Evolutionary conservation across 345 rosid genomes (phyloP).

Genomic region (Orychophragmus violaceus): DNA sequence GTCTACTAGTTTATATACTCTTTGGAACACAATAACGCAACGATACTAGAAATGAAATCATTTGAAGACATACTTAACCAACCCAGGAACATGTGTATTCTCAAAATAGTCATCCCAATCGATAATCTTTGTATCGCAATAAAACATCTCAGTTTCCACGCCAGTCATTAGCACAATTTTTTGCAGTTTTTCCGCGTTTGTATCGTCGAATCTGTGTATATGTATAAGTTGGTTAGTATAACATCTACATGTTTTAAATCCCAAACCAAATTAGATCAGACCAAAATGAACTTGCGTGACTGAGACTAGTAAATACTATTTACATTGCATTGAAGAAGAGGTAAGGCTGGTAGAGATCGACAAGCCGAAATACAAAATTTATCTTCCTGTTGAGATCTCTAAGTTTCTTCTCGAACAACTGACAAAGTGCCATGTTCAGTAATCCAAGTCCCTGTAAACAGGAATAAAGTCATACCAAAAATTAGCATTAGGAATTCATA

Average conservation of each 20-base stretch:
- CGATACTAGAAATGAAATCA: neutral
- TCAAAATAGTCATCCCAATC: slow-evolving; percentile 48
- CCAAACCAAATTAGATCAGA: neutral
- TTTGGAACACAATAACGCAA: neutral
- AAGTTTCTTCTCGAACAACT: neutral
- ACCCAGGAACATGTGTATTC: slow-evolving; percentile 38
- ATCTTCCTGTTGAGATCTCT: neutral
- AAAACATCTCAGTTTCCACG: slow-evolving; percentile 21
- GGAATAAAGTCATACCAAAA: neutral
- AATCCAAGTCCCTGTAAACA: slow-evolving; percentile 14
- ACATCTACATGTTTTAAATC: neutral
- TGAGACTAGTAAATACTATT: neutral
- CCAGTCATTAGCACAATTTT: neutral
- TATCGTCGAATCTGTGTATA: slow-evolving; percentile 23
- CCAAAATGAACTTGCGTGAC: neutral
- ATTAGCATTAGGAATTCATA: neutral
- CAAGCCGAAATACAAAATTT: slow-evolving; percentile 5
- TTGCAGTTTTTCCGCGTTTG: slow-evolving; percentile 8
- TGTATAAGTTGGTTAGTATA: neutral
- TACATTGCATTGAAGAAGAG: slow-evolving; percentile 26
- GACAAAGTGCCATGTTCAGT: slow-evolving; percentile 6
- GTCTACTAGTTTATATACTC: neutral
- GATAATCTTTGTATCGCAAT: slow-evolving; percentile 42
- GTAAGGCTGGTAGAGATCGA: slow-evolving; percentile 23
- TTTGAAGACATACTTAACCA: slow-evolving; percentile 23